Conservation (phyloP, 73 alveolate species). For the Paramecium primaurelia region DNA sequence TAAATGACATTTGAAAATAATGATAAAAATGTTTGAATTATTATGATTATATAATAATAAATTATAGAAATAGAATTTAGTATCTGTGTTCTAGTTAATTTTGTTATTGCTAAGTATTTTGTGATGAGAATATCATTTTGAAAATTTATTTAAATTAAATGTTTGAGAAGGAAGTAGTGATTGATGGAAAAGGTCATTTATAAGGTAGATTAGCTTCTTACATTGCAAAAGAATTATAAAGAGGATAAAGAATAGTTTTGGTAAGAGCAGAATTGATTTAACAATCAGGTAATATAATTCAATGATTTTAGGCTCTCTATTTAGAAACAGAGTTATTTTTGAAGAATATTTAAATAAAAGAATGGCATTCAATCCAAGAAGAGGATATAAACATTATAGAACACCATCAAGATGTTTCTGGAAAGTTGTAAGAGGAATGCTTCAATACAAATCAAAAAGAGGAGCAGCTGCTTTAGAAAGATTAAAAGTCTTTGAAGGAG, state of each 20-base stretch:
- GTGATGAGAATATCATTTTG: background rate
- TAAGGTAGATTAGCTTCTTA: conserved; percentile 98
- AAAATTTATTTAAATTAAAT: conserved; percentile 52
- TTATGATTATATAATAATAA: background rate
- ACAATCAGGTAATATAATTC: conserved; percentile 59
- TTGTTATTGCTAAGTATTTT: background rate
- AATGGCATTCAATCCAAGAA: conserved; percentile 94
- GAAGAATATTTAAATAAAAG: conserved; percentile 89
- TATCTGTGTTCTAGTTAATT: background rate
- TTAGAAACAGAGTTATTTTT: conserved; percentile 61
- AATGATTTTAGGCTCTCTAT: conserved; percentile 44
- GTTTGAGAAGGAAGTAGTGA: conserved; percentile 92
- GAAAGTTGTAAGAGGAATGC: conserved; percentile 88
- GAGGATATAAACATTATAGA: conserved; percentile 95
- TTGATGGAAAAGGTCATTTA: conserved; percentile 98
- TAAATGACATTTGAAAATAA: background rate
- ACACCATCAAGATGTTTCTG: conserved; percentile 96
- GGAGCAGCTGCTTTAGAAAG: conserved; percentile 95
- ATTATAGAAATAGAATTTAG: background rate
- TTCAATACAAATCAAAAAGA: conserved; percentile 95
- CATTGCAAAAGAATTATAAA: conserved; percentile 94
- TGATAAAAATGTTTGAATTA: background rate
- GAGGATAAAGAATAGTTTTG: conserved; percentile 91
- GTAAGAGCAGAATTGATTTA: conserved; percentile 90
- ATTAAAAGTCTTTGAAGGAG: conserved; percentile 96